Percentiles rank a stretch among this genome's conserved stretches.
phyloP scores from a whole-genome alignment of 768 basidiomycete species.

The Podaxis sp. region DNA sequence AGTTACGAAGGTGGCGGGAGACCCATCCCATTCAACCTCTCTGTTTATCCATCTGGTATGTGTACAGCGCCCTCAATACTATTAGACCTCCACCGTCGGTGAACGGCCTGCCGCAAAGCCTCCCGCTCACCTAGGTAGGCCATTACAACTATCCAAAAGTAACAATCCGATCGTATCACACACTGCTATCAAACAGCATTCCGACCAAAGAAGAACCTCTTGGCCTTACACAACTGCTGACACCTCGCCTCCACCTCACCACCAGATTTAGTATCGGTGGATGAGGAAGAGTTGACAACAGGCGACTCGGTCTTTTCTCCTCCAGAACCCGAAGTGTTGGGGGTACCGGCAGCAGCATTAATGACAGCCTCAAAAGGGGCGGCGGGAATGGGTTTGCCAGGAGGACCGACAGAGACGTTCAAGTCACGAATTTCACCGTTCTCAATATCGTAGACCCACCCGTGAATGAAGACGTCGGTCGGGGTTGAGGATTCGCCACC shows the following conservation, averaged over 20 bases:
- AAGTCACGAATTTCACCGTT: conserved; percentile 45
- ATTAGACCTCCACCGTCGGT: no score
- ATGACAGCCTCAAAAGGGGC: conserved; percentile 24
- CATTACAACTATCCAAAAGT: neutral
- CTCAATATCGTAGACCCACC: conserved; percentile 55
- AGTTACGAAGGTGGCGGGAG: no score
- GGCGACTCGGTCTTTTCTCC: neutral
- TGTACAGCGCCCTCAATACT: no score
- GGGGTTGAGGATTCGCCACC: conserved; percentile 12
- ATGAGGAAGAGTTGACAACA: neutral
- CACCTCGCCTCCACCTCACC: neutral
- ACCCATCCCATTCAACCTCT: no score
- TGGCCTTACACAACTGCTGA: conserved; percentile 13
- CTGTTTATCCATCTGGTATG: no score
- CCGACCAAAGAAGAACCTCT: neutral
- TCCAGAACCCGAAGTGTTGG: neutral
- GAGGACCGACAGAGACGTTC: conserved; percentile 32
- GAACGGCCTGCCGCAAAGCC: no score
- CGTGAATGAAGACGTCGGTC: conserved; percentile 39
- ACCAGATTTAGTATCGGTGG: neutral
- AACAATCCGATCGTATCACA: neutral
- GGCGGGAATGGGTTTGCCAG: conserved; percentile 24
- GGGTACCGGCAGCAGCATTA: conserved; percentile 4
- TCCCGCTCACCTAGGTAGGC: no score
- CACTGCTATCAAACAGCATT: neutral